A percentile compares a stretch with the other conserved stretches of the same genome.
These are phyloP conservation scores for Pestalotiopsis sp. DNA, from an alignment of 2,329 filamentous ascomycete genomes.

Conservation along the genomic window DNA sequence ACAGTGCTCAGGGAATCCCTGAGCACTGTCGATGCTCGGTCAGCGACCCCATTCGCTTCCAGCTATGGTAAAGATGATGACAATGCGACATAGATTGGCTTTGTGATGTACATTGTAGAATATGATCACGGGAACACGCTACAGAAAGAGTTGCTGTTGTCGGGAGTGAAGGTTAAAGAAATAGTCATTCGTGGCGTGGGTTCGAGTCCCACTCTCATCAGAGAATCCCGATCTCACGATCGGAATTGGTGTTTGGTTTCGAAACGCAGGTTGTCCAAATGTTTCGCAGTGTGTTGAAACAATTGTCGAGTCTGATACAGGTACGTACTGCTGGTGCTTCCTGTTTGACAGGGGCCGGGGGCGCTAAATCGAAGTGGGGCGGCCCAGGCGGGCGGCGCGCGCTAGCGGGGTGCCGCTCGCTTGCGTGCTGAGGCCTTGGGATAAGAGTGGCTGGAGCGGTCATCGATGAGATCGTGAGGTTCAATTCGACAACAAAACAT, in stretches of 20 bases:
- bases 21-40: too few species aligned
- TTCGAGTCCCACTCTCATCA: slow-evolving; percentile 54
- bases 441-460: background rate
- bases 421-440: background rate
- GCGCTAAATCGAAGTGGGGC: background rate
- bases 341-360: background rate
- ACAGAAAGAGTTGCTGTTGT: too few species aligned
- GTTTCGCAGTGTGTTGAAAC: background rate
- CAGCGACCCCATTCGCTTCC: too few species aligned
- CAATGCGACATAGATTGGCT: too few species aligned
- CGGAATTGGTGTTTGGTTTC: background rate
- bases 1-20: too few species aligned
- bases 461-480: background rate
- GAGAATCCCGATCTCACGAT: background rate
- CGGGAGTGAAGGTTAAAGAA: too few species aligned
- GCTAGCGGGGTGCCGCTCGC: background rate
- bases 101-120: too few species aligned
- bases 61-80: too few species aligned
- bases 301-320: background rate
- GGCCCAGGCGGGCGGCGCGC: background rate
- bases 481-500: background rate
- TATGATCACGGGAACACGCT: too few species aligned
- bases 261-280: too few species aligned
- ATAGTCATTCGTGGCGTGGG: slow-evolving; percentile 46
- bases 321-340: background rate